phyloP scores from a whole-genome alignment of 495 filamentous ascomycete genomes.

The Tuber umbilicatum region DNA sequence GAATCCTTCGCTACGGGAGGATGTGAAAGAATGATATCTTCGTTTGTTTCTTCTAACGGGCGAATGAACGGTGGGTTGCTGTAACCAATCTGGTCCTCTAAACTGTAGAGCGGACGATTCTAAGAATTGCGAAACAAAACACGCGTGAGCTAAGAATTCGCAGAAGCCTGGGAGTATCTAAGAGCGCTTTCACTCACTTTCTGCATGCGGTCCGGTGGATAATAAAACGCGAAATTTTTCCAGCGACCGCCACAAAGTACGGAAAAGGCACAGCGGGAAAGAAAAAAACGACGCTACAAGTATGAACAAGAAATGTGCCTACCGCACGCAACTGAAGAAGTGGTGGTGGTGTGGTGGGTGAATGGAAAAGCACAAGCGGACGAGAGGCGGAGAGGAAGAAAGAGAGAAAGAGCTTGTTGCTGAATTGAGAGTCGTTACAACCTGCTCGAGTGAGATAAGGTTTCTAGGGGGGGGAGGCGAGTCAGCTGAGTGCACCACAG shows the following conservation, averaged over 20 bases:
- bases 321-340: background rate
- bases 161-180: slow-evolving; percentile 20
- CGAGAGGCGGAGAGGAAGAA: slow-evolving; percentile 3
- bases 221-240: slow-evolving; percentile 35
- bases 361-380: slow-evolving; percentile 2
- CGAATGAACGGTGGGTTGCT: slow-evolving; percentile 36
- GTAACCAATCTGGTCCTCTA: slow-evolving; percentile 42
- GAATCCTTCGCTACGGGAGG: slow-evolving; percentile 22
- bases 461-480: slow-evolving; percentile 33
- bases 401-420: slow-evolving; percentile 9
- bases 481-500: slow-evolving; percentile 34
- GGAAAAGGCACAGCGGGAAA: slow-evolving; percentile 14
- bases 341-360: background rate
- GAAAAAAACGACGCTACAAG: slow-evolving; percentile 23
- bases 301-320: slow-evolving; percentile 29
- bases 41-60: slow-evolving; percentile 18
- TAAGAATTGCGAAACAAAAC: slow-evolving; percentile 32
- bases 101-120: slow-evolving; percentile 37
- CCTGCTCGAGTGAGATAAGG: slow-evolving; percentile 34
- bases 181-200: slow-evolving; percentile 35
- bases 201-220: slow-evolving; percentile 40
- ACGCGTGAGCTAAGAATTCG: slow-evolving; percentile 40
- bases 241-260: slow-evolving; percentile 31
- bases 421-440: slow-evolving; percentile 17
- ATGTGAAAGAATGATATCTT: slow-evolving; percentile 24